phyloP scores from a whole-genome alignment of 331 rosid species.

The Quercus tomentella region DNA sequence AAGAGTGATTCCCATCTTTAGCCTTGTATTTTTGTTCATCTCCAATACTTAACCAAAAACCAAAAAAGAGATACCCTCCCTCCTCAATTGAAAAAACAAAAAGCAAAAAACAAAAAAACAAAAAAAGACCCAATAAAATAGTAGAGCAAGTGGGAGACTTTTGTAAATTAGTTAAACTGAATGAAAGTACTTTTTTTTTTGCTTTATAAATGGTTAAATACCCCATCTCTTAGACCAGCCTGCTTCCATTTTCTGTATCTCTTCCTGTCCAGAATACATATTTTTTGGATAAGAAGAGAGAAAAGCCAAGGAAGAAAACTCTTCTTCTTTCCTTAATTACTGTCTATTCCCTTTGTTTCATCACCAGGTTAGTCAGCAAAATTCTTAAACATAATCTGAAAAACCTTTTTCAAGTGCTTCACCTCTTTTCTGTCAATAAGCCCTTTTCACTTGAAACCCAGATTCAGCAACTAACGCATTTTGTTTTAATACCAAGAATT shows the following conservation, averaged over 20 bases:
- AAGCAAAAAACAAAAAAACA: background rate
- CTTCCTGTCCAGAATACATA: conserved; percentile 20
- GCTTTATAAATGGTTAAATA: conserved; percentile 51
- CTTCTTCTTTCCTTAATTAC: conserved; percentile 45
- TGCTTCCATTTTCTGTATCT: conserved; percentile 59
- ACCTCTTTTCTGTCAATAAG: conserved; percentile 40
- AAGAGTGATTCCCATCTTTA: conserved; percentile 33
- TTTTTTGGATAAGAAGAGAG: conserved; percentile 31
- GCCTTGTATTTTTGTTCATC: conserved; percentile 25
- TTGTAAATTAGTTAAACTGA: conserved; percentile 45
- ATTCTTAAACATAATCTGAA: conserved; percentile 34
- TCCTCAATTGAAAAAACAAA: background rate
- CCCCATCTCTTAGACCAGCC: conserved; percentile 37
- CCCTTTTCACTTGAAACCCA: conserved; percentile 33
- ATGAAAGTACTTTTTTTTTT: conserved; percentile 37
- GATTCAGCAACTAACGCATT: conserved; percentile 26
- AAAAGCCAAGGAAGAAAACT: conserved; percentile 42
- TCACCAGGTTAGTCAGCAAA: conserved; percentile 58
- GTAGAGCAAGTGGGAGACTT: conserved; percentile 26
- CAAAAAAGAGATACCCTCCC: background rate
- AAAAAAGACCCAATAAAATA: conserved; percentile 1
- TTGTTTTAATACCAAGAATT: conserved; percentile 14
- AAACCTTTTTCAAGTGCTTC: conserved; percentile 37
- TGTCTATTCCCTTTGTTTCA: conserved; percentile 42
- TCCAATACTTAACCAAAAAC: conserved; percentile 12